Evolutionary conservation across 495 filamentous ascomycete genomes (phyloP).

Genomic region (Aspergillus diversus): DNA sequence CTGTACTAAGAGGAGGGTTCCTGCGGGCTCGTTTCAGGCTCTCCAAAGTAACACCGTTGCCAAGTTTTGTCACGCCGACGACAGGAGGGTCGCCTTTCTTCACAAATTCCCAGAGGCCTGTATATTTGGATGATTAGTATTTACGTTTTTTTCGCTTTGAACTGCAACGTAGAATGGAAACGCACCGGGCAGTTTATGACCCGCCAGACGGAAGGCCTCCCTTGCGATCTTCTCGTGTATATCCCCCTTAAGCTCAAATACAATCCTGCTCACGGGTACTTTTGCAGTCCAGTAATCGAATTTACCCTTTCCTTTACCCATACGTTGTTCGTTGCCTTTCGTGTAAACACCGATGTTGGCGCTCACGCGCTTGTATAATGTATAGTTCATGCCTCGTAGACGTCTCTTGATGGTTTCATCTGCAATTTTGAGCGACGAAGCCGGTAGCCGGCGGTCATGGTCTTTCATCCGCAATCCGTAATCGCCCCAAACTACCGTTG

Average conservation of each 20-base stretch:
- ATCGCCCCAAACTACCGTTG: slow-evolving; percentile 95
- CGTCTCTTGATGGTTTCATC: slow-evolving; percentile 90
- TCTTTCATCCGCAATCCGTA: slow-evolving; percentile 93
- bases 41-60: slow-evolving; percentile 76
- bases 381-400: slow-evolving; percentile 88
- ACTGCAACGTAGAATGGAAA: slow-evolving; percentile 12
- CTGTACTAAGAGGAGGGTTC: slow-evolving; percentile 57
- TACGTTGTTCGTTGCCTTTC: slow-evolving; percentile 93
- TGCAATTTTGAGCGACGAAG: slow-evolving; percentile 82
- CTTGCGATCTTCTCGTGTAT: slow-evolving; percentile 92
- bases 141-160: not conserved
- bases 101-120: slow-evolving; percentile 92
- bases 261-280: slow-evolving; percentile 81
- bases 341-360: slow-evolving; percentile 95
- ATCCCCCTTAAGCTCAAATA: slow-evolving; percentile 90
- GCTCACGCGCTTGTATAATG: slow-evolving; percentile 84
- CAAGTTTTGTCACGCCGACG: slow-evolving; percentile 92
- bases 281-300: slow-evolving; percentile 96
- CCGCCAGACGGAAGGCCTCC: slow-evolving; percentile 93
- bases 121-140: slow-evolving; percentile 28
- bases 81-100: slow-evolving; percentile 88
- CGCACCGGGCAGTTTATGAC: slow-evolving; percentile 92
- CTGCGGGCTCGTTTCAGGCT: slow-evolving; percentile 76
- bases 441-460: slow-evolving; percentile 87
- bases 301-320: slow-evolving; percentile 98